phyloP scores from a whole-genome alignment of 75 land plant species.

The Pinus tabuliformis region DNA sequence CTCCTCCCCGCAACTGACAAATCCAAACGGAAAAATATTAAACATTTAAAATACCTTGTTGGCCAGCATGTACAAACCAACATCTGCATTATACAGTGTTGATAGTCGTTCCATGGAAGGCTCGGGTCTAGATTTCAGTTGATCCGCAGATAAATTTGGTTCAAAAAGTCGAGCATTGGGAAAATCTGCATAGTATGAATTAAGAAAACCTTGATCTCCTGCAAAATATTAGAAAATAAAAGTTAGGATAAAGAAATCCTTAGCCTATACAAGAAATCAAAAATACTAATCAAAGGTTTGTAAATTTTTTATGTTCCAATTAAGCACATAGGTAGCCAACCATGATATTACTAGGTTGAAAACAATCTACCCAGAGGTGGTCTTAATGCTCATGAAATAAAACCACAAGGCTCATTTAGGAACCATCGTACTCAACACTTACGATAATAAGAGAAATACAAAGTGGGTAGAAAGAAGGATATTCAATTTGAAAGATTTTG shows the following conservation, averaged over 20 bases:
- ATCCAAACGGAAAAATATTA: no score
- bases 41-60: slow-evolving; percentile 64
- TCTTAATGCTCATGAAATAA: background rate
- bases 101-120: slow-evolving; percentile 91
- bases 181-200: slow-evolving; percentile 86
- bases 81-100: slow-evolving; percentile 98
- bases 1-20: background rate
- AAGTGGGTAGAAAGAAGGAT: no score
- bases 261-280: background rate
- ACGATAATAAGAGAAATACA: no score
- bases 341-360: background rate
- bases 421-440: background rate
- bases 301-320: background rate
- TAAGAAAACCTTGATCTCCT: slow-evolving; percentile 99
- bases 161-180: slow-evolving; percentile 91
- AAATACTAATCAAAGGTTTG: background rate
- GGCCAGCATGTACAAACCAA: slow-evolving; percentile 96
- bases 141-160: slow-evolving; percentile 59
- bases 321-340: background rate
- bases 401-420: background rate
- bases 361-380: background rate
- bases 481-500: no score
- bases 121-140: slow-evolving; percentile 45
- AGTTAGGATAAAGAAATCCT: background rate
- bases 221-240: background rate